Conservation (phyloP, 331 rosid genomes). For the Rosa hybrid region DNA sequence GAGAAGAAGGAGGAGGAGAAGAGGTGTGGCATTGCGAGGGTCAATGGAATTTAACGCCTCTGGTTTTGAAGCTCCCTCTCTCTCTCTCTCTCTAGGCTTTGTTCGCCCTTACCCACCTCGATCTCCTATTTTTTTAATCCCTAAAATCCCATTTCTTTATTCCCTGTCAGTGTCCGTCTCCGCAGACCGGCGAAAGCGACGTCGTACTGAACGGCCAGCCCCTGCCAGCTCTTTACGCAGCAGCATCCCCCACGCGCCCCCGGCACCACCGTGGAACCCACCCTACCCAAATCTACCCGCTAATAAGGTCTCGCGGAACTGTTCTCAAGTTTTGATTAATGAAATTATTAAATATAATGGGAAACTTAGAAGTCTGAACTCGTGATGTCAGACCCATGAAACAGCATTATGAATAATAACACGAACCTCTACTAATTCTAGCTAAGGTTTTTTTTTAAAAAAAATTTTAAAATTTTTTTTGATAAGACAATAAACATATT, state of each 20-base stretch:
- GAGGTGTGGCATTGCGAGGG: slow-evolving; percentile 31
- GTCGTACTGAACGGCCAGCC: slow-evolving; percentile 22
- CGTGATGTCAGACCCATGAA: no score
- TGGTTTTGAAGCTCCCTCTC: slow-evolving; percentile 1
- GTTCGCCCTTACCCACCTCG: slow-evolving; percentile 1
- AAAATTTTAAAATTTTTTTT: no score
- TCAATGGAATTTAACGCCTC: slow-evolving; percentile 6
- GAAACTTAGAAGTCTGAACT: no score
- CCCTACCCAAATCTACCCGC: background rate
- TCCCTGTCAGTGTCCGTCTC: background rate
- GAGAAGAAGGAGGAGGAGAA: slow-evolving; percentile 33
- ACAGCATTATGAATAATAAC: no score
- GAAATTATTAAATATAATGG: no score
- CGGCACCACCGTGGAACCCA: background rate
- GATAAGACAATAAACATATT: no score
- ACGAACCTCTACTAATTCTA: no score
- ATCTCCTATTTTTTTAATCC: background rate
- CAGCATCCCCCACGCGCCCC: background rate
- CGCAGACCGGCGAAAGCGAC: slow-evolving; percentile 26
- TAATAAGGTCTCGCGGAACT: no score
- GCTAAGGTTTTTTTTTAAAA: no score
- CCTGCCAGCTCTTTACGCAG: background rate
- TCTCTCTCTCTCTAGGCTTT: background rate
- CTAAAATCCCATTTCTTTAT: background rate
- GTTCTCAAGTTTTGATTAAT: no score